A percentile compares a stretch with the other conserved stretches of the same genome.
These are phyloP conservation scores for Blastobotrys persicus DNA, from an alignment of 1,139 yeast genomes.

Conservation along the genomic window DNA sequence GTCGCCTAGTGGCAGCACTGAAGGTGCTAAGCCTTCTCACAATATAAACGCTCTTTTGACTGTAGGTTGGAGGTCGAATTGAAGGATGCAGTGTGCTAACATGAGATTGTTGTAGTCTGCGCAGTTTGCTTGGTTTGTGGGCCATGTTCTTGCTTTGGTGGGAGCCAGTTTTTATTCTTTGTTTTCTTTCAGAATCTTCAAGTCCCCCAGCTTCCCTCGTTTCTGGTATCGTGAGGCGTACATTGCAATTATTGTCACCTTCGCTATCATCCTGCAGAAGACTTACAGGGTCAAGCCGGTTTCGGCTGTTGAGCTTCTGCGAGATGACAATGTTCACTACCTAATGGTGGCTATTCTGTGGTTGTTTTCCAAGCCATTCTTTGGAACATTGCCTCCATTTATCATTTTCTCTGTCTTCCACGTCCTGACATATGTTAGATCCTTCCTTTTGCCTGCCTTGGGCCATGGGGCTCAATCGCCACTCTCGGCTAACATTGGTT, in stretches of 20 bases:
- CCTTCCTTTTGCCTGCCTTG: slow-evolving; percentile 64
- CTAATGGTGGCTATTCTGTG: slow-evolving; percentile 56
- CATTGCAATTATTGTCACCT: slow-evolving; percentile 66
- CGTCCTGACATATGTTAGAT: slow-evolving; percentile 61
- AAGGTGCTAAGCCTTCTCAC: background rate
- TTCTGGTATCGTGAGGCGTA: slow-evolving; percentile 62
- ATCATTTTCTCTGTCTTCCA: slow-evolving; percentile 71
- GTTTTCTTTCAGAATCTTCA: slow-evolving; percentile 37
- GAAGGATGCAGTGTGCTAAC: background rate
- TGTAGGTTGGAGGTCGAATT: background rate
- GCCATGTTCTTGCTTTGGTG: slow-evolving; percentile 66
- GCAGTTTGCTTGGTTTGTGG: slow-evolving; percentile 60
- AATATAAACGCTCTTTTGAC: background rate
- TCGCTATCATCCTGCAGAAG: slow-evolving; percentile 74
- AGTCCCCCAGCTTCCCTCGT: slow-evolving; percentile 38
- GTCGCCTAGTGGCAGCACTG: slow-evolving; percentile 3
- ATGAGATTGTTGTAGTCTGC: slow-evolving; percentile 37
- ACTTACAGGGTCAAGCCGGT: slow-evolving; percentile 34
- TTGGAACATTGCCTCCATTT: slow-evolving; percentile 63
- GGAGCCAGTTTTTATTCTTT: slow-evolving; percentile 55
- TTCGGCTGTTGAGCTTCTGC: slow-evolving; percentile 39
- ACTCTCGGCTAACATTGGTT: slow-evolving; percentile 45
- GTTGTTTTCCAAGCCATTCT: slow-evolving; percentile 52
- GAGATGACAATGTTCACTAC: slow-evolving; percentile 70
- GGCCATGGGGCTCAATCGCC: slow-evolving; percentile 47